phyloP scores from a whole-genome alignment of 257 asterid species.

The Salvia miltiorrhiza region DNA sequence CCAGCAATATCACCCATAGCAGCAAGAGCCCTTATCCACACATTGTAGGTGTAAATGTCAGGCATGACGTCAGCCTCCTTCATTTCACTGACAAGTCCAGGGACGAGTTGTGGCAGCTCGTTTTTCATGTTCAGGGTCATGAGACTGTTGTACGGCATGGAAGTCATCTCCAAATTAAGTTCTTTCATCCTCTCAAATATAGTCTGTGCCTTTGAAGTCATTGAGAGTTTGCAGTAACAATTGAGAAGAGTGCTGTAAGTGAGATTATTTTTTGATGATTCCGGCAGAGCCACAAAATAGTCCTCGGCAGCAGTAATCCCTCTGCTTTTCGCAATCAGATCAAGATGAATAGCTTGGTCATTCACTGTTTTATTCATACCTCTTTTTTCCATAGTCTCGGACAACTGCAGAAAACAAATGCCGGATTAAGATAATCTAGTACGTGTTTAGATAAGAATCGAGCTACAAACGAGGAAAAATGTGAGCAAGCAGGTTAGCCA shows the following conservation, averaged over 20 bases:
- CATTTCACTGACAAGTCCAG: conserved; percentile 83
- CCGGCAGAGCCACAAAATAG: conserved; percentile 70
- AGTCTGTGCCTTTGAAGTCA: conserved; percentile 70
- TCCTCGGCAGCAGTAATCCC: conserved; percentile 73
- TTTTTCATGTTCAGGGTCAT: conserved; percentile 73
- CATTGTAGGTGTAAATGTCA: conserved; percentile 69
- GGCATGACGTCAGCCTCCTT: conserved; percentile 63
- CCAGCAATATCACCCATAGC: conserved; percentile 66
- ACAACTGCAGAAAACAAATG: conserved; percentile 47
- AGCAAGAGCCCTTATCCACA: conserved; percentile 98
- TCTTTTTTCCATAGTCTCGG: conserved; percentile 75
- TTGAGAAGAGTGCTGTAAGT: conserved; percentile 90
- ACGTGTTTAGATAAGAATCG: background rate
- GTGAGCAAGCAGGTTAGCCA: background rate
- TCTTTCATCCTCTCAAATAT: conserved; percentile 83
- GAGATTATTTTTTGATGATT: conserved; percentile 63
- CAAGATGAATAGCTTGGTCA: conserved; percentile 87
- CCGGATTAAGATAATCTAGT: background rate
- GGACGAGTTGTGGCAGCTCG: conserved; percentile 51
- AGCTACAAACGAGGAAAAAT: background rate
- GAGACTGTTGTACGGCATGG: conserved; percentile 87
- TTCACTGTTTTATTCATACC: conserved; percentile 89
- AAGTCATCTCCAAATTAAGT: conserved; percentile 61
- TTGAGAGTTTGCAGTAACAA: conserved; percentile 74
- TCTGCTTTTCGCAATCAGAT: conserved; percentile 69